Base-by-base conservation (phyloP, 192 early-diverging fungal species). In the Coemansia sp. region DNA sequence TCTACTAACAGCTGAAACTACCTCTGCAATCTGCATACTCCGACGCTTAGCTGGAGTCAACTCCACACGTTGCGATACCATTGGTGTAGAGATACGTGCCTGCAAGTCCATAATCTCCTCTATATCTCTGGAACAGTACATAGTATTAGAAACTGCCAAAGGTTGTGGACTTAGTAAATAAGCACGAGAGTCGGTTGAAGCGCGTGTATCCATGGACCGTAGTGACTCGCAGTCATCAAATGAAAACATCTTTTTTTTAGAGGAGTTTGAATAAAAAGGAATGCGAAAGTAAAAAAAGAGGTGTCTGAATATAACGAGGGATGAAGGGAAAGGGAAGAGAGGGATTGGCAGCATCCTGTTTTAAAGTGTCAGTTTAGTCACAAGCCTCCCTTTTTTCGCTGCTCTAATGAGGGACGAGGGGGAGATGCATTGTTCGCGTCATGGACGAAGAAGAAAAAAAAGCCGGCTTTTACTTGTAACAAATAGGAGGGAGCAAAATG, bases 21-120 rank as follows among this genome's bases (percentile, higher is more conserved):
- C 60, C 55, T 71, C 43, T 0, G 80, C 80, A 63, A 74, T 66
- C 40, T 78, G 72, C 76, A 83, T 83, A 37, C 66, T 58, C 44
- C 73, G 75, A 32, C 52, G 55, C 65, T 78, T 70, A 2, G 68
- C 66, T 0, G 57, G 40, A 0, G 80, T 52, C 66, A 83, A 47
- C 21, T 74, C 71, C 16, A 83, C 80, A 14, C 80, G 71, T 47
- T 83, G 80, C 7, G 60, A 57, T 1, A 17, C 35, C 70, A 81
- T 69, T 1, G 74, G 59, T 3, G 46, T 28, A 1, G 60, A 47
- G n/a, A 40, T 60, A 37, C 55, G 66, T 1, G 67, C 49, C 30
- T 77, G 75, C 7, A 46, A 57, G 35, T 63, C 44, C 35, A 77
- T 19, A 33, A 77, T 77, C 30, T 67, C 66, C 28, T 72, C 70